Evolutionary conservation across 768 basidiomycete species (phyloP).

Genomic region (Termitomyces sp.): DNA sequence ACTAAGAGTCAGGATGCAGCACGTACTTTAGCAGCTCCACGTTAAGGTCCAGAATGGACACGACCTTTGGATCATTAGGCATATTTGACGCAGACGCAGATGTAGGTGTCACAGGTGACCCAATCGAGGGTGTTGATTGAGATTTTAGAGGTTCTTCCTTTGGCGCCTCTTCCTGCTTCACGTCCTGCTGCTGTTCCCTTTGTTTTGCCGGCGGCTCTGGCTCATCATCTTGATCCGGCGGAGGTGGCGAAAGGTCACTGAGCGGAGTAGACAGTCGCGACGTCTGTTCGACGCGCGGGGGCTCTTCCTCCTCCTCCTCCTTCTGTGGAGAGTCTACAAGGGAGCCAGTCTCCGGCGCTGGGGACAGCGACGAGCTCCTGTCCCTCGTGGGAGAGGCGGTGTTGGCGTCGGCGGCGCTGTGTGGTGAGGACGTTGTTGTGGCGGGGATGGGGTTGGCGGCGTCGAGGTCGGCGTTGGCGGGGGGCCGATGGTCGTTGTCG

Average conservation of each 20-base stretch:
- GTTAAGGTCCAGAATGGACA: slow-evolving; percentile 63
- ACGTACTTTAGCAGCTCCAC: slow-evolving; percentile 65
- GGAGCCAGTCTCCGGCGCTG: slow-evolving; percentile 44
- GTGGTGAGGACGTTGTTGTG: slow-evolving; percentile 20
- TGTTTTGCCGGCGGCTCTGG: slow-evolving; percentile 20
- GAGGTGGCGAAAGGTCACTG: slow-evolving; percentile 71
- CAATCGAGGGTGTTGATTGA: slow-evolving; percentile 6
- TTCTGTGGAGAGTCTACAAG: slow-evolving; percentile 22
- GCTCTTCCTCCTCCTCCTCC: slow-evolving; percentile 19
- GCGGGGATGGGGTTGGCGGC: slow-evolving; percentile 14
- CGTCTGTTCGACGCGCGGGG: slow-evolving; percentile 21
- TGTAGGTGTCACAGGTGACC: slow-evolving; percentile 16
- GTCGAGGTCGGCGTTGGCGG: too few species aligned
- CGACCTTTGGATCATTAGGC: slow-evolving; percentile 43
- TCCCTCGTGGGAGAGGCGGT: slow-evolving; percentile 32
- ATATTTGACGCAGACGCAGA: slow-evolving; percentile 12
- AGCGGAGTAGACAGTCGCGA: slow-evolving; percentile 70
- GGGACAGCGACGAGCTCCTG: slow-evolving; percentile 56
- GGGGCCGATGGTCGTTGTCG: not conserved
- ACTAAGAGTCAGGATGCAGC: not conserved
- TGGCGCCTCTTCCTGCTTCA: not conserved
- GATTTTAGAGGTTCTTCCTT: not conserved
- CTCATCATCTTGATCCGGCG: slow-evolving; percentile 29
- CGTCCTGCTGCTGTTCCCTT: too few species aligned
- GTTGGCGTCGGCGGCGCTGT: slow-evolving; percentile 22